phyloP scores from a whole-genome alignment of 2,329 filamentous ascomycete genomes.

The Dactylellina parvicollis region DNA sequence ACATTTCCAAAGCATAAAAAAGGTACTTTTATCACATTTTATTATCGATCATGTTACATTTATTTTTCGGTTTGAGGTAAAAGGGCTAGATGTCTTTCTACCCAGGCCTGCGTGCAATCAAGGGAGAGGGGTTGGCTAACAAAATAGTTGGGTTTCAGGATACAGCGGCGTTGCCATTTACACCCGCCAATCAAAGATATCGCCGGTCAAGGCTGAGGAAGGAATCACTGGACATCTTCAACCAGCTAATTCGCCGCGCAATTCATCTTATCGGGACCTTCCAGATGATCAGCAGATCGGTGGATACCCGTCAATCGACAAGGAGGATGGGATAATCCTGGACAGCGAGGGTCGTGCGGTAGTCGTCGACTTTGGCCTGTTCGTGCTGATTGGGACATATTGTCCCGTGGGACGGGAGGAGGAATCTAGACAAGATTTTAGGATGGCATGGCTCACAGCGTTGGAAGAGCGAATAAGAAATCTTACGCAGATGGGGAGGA shows the following conservation, averaged over 20 bases:
- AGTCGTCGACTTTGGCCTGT: conserved; percentile 90
- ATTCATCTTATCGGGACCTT: conserved; percentile 74
- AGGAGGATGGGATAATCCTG: conserved; percentile 75
- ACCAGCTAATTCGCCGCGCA: conserved; percentile 73
- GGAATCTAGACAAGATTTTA: conserved; percentile 77
- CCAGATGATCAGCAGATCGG: conserved; percentile 81
- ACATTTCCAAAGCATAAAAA: conserved; percentile 94
- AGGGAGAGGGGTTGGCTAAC: conserved; percentile 5
- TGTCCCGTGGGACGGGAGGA: conserved; percentile 90
- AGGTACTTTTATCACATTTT: conserved; percentile 66
- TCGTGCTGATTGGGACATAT: conserved; percentile 92
- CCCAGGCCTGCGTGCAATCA: neutral
- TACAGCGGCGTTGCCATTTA: conserved; percentile 97
- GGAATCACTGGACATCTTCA: conserved; percentile 85
- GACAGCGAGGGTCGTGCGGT: conserved; percentile 94
- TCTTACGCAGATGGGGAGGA: conserved; percentile 77
- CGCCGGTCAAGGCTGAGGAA: conserved; percentile 89
- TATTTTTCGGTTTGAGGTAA: neutral
- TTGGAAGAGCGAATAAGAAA: conserved; percentile 88
- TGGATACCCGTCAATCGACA: conserved; percentile 79
- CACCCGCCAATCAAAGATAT: conserved; percentile 84
- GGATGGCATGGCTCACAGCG: conserved; percentile 79
- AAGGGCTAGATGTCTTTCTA: neutral
- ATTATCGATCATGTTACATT: neutral
- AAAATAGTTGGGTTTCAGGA: conserved; percentile 66